Base-by-base conservation (phyloP, 139 green algal genomes). In the Edaphochlamys debaryana region DNA sequence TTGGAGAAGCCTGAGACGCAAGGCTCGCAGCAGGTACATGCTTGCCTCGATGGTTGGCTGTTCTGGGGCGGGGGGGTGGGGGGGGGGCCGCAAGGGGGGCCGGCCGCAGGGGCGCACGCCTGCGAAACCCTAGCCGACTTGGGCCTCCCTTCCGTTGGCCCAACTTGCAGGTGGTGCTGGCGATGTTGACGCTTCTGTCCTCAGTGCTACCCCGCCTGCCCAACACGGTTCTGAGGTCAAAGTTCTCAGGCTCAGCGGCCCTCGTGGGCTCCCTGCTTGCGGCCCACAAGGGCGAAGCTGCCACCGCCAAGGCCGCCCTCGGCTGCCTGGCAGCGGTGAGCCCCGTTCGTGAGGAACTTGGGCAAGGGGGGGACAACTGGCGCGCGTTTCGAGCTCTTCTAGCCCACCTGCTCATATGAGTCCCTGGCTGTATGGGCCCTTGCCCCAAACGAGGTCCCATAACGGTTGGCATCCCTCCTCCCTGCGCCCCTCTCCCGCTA, bases 131-230 rank as follows among this genome's bases (percentile, higher is more conserved):
- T n/a, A n/a, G n/a, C n/a, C n/a, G n/a, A n/a, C n/a, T n/a, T n/a
- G n/a, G n/a, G n/a, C n/a, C n/a, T n/a, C n/a, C n/a, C n/a, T n/a
- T n/a, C n/a, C n/a, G n/a, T n/a, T n/a, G n/a, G n/a, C n/a, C n/a
- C n/a, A n/a, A n/a, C n/a, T n/a, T n/a, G 9, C 88, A 95, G 92
- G 91, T 94, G 50, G 48, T 77, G 9, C 85, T 91, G 32, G 91
- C 93, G 4, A 93, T 96, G 90, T 90, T 88, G 75, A 92, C 87
- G 36, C 52, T 96, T 67, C 90, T 98, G 48, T 75, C 56, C 17
- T 20, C 82, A 0, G 86, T 93, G 32, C 87, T 98, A 36, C 84
- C 79, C 1, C 87, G 92, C 20, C 75, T 95, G 58, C 93, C 91
- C 23, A 87, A 80, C 38, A 25, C 82, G 34, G 89, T 95, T 34